Evolutionary conservation across 306 rosid genomes (phyloP).

Genomic region (Quercus alba): DNA sequence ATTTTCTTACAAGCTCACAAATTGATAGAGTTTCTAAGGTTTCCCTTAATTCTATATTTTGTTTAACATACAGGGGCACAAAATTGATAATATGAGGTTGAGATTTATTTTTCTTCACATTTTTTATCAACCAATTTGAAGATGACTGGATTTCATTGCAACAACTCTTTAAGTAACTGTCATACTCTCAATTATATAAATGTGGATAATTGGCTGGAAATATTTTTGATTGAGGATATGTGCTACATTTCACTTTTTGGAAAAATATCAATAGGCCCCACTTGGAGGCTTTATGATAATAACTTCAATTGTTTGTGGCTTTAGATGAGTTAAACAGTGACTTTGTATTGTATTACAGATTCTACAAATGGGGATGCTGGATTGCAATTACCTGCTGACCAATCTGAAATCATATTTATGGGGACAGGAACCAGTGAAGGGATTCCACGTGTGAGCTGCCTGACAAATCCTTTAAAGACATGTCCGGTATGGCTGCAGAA

Average conservation of each 20-base stretch:
- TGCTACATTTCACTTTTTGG: background rate
- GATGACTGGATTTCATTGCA: background rate
- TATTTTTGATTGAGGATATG: background rate
- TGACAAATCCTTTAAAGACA: constrained; percentile 67
- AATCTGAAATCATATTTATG: constrained; percentile 63
- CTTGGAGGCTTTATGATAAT: background rate
- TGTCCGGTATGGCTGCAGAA: constrained; percentile 50
- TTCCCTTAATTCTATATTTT: background rate
- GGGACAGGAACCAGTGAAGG: constrained; percentile 99
- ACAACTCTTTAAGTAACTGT: background rate
- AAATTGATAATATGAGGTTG: background rate
- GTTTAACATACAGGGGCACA: background rate
- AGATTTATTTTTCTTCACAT: background rate
- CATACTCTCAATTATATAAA: background rate
- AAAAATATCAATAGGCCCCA: background rate
- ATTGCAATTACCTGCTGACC: constrained; percentile 25
- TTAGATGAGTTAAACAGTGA: constrained; percentile 25
- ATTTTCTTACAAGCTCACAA: background rate
- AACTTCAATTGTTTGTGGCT: background rate
- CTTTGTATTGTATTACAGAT: constrained; percentile 32
- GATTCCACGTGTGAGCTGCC: constrained; percentile 84
- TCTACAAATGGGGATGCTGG: constrained; percentile 31
- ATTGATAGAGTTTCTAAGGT: background rate
- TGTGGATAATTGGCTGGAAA: background rate
- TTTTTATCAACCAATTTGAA: background rate